Evolutionary conservation across 2,329 filamentous ascomycete genomes (phyloP).

Genomic region (Epichloe festucae): DNA sequence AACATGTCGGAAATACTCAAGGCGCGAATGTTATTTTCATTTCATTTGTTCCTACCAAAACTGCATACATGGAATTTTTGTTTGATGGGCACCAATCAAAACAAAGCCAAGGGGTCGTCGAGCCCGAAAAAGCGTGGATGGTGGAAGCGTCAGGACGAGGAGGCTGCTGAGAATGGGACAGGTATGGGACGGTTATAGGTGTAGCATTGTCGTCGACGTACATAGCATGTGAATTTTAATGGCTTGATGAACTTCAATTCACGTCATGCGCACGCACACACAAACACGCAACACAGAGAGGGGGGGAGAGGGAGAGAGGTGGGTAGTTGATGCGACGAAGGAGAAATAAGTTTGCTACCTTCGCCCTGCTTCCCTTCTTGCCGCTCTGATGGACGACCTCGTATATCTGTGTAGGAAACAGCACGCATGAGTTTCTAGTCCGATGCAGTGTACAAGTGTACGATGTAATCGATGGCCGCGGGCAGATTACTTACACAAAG

Average conservation of each 20-base stretch:
- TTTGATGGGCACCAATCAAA: background rate
- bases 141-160: background rate
- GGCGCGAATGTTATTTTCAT: background rate
- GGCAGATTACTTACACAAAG: constrained; percentile 25
- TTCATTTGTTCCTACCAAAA: background rate
- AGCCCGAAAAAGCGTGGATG: background rate
- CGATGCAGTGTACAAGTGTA: background rate
- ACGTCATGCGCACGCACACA: background rate
- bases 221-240: constrained; percentile 6
- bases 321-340: background rate
- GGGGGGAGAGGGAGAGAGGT: too few relatives aligned
- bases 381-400: constrained; percentile 27
- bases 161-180: background rate
- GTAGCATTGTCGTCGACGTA: constrained; percentile 8
- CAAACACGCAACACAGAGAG: too few relatives aligned
- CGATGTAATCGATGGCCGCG: background rate
- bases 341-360: background rate
- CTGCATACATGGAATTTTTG: background rate
- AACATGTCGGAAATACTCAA: background rate
- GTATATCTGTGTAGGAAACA: constrained; percentile 19
- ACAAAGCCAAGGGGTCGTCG: background rate
- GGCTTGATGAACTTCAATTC: background rate
- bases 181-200: constrained; percentile 2
- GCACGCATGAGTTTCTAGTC: background rate
- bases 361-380: constrained; percentile 20